A percentile compares a stretch with the other conserved stretches of the same genome.
phyloP scores from a whole-genome alignment of 73 alveolate species.

The Breviolum minutum region DNA sequence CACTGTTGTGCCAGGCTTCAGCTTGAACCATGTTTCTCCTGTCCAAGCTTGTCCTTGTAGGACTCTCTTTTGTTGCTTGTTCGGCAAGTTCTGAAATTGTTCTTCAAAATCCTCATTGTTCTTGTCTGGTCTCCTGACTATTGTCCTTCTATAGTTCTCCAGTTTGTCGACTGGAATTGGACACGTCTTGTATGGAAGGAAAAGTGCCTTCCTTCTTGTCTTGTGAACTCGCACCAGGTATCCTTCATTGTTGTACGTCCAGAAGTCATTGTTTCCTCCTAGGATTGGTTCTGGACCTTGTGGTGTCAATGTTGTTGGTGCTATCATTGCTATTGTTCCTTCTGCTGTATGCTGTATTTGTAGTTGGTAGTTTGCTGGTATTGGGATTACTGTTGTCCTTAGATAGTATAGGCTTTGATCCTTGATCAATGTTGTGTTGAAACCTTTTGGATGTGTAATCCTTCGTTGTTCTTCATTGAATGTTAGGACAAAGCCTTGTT shows the following conservation, averaged over 20 bases:
- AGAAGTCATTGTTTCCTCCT: background rate
- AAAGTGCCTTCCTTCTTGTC: background rate
- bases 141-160: background rate
- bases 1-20: background rate
- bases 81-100: background rate
- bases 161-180: background rate
- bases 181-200: background rate
- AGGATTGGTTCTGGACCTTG: background rate
- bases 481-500: background rate
- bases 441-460: background rate
- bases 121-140: background rate
- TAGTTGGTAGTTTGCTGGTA: background rate
- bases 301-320: background rate
- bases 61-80: background rate
- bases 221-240: background rate
- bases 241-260: slow-evolving; percentile 24
- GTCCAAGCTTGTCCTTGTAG: slow-evolving; percentile 10
- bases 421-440: background rate
- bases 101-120: background rate
- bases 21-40: background rate
- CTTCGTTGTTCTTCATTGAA: background rate
- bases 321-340: background rate
- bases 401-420: background rate
- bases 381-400: background rate
- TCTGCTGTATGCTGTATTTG: background rate